Evolutionary conservation across 768 basidiomycete genomes (phyloP).

Genomic region (Rhodotorula paludigena): DNA sequence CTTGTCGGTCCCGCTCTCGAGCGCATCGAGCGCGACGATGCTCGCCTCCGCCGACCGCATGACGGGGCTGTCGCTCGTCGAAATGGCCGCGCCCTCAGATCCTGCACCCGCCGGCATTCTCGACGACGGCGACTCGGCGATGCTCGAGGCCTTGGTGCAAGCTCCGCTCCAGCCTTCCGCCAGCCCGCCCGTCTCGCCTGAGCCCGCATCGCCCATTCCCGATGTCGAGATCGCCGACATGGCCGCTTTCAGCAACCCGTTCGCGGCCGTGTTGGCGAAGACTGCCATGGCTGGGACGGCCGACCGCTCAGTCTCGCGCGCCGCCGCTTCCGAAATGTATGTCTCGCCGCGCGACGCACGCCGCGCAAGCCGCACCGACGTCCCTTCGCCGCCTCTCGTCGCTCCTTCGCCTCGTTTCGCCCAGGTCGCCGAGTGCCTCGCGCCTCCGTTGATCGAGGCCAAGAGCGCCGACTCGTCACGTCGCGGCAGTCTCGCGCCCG

Average conservation of each 20-base stretch:
- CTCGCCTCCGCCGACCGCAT: conserved; percentile 7
- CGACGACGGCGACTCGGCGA: background rate
- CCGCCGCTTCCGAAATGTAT: background rate
- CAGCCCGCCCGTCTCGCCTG: background rate
- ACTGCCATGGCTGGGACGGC: background rate
- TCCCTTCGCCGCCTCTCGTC: background rate
- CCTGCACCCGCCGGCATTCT: background rate
- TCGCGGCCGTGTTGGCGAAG: background rate
- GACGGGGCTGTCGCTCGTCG: conserved; percentile 16
- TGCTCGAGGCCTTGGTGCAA: background rate
- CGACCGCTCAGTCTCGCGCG: too few species aligned
- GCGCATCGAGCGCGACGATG: background rate
- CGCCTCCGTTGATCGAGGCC: background rate
- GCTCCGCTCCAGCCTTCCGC: background rate
- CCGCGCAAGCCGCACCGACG: too few species aligned
- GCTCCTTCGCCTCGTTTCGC: background rate
- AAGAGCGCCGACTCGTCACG: background rate
- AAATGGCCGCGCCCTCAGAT: background rate
- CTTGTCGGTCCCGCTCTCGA: background rate
- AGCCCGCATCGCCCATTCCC: background rate
- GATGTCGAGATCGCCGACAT: background rate
- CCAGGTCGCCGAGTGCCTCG: background rate
- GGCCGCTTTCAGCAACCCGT: background rate
- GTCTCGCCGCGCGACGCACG: background rate
- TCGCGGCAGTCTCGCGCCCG: background rate